Percentiles rank a stretch among this genome's conserved stretches.
Conservation (phyloP, 73 alveolate genomes). For the Uronychia binucleata region DNA sequence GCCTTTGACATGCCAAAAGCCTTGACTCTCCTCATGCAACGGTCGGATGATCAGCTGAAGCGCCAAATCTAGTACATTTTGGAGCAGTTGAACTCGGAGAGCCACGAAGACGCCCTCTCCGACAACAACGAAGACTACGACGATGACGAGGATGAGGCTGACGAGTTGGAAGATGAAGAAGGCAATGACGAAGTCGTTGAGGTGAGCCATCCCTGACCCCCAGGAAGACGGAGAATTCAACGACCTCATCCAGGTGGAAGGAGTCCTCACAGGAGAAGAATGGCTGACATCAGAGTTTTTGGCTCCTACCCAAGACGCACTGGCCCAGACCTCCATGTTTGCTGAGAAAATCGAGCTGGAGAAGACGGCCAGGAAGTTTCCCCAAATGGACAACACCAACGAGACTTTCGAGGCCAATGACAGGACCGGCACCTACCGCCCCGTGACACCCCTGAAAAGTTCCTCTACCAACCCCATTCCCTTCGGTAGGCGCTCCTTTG, state of each 20-base stretch:
- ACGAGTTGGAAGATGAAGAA: constrained; percentile 48
- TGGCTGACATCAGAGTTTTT: constrained; percentile 68
- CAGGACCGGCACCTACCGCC: constrained; percentile 26
- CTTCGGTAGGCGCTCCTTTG: background rate
- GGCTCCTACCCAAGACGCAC: constrained; percentile 48
- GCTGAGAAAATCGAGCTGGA: constrained; percentile 22
- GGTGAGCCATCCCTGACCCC: constrained; percentile 67
- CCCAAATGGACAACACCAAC: constrained; percentile 18
- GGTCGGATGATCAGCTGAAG: constrained; percentile 77
- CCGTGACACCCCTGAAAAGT: constrained; percentile 11
- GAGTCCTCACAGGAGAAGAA: constrained; percentile 77
- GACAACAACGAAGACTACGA: constrained; percentile 68
- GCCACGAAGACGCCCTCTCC: constrained; percentile 30
- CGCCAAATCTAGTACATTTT: constrained; percentile 82
- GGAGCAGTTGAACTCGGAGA: constrained; percentile 66
- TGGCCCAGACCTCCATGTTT: constrained; percentile 22
- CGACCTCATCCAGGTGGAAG: constrained; percentile 72
- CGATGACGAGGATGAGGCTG: constrained; percentile 64
- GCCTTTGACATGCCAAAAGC: constrained; percentile 86
- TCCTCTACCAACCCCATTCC: constrained; percentile 1
- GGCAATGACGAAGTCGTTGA: constrained; percentile 35
- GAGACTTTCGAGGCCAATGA: constrained; percentile 2
- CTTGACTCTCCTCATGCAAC: constrained; percentile 59
- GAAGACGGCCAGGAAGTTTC: constrained; percentile 21
- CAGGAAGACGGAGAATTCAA: constrained; percentile 78